phyloP scores from a whole-genome alignment of 2,329 filamentous ascomycete genomes.

The Stemphylium lycopersici region DNA sequence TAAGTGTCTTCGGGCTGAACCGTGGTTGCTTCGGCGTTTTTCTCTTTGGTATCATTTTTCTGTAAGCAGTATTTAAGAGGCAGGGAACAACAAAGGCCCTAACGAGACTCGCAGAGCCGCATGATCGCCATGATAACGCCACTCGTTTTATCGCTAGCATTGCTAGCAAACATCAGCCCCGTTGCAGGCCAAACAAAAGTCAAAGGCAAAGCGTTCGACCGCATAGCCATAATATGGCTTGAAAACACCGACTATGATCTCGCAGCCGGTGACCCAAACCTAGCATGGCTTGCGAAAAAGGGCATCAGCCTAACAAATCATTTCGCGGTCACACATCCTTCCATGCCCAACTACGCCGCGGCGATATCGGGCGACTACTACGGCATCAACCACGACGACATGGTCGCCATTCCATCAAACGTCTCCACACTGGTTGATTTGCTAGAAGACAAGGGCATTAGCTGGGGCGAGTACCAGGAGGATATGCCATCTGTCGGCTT shows the following conservation, averaged over 20 bases:
- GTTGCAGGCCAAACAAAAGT: constrained; percentile 60
- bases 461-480: constrained; percentile 72
- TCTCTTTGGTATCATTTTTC: background rate
- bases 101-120: background rate
- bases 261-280: constrained; percentile 67
- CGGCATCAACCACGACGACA: constrained; percentile 72
- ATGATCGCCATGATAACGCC: constrained; percentile 3
- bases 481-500: constrained; percentile 77
- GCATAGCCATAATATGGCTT: constrained; percentile 75
- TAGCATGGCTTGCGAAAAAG: constrained; percentile 63
- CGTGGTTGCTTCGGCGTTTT: background rate
- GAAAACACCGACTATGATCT: constrained; percentile 76
- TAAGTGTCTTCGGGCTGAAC: background rate
- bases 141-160: constrained; percentile 17
- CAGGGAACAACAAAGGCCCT: background rate
- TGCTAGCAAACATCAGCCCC: constrained; percentile 17
- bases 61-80: background rate
- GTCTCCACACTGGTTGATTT: constrained; percentile 51
- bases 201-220: constrained; percentile 73
- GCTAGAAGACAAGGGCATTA: constrained; percentile 51
- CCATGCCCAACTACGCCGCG: constrained; percentile 77
- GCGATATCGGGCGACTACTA: constrained; percentile 74
- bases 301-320: constrained; percentile 66
- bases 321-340: constrained; percentile 69
- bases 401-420: constrained; percentile 56